These are phyloP conservation scores for Debaryomyces maramus DNA, from an alignment of 805 yeast species.

Conservation along the genomic window DNA sequence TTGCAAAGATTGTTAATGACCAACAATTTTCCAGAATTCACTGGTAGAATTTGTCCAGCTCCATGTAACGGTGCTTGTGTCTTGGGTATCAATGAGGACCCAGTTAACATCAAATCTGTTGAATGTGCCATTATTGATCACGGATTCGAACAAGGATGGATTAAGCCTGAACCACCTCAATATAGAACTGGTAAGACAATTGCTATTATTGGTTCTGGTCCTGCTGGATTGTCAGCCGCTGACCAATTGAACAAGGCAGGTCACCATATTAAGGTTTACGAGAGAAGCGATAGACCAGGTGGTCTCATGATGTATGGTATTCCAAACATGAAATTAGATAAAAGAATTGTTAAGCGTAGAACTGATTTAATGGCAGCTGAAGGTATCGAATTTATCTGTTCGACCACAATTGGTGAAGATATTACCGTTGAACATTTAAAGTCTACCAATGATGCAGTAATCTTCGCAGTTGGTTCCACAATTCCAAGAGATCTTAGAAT, in stretches of 20 bases:
- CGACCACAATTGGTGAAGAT: constrained; percentile 83
- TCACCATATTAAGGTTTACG: constrained; percentile 86
- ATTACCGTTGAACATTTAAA: constrained; percentile 69
- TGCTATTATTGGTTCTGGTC: constrained; percentile 95
- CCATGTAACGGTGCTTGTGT: constrained; percentile 98
- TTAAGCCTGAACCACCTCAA: constrained; percentile 76
- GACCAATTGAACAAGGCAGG: constrained; percentile 97
- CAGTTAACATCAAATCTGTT: constrained; percentile 94
- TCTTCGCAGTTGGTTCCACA: constrained; percentile 91
- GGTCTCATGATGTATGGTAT: constrained; percentile 98
- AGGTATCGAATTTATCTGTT: constrained; percentile 78
- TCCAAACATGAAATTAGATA: constrained; percentile 98
- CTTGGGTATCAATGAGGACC: constrained; percentile 87
- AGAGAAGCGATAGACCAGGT: constrained; percentile 93
- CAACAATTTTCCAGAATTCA: constrained; percentile 97
- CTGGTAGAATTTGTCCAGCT: constrained; percentile 98
- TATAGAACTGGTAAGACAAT: constrained; percentile 80
- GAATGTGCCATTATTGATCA: constrained; percentile 96
- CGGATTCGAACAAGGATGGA: constrained; percentile 97
- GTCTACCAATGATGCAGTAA: constrained; percentile 72
- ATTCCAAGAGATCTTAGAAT: constrained; percentile 93
- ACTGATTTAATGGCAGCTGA: constrained; percentile 86
- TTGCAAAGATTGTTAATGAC: constrained; percentile 90
- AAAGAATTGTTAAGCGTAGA: constrained; percentile 89
- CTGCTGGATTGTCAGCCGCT: constrained; percentile 95